Conservation (phyloP, 2,329 filamentous ascomycete species). For the Aureobasidium sp. region DNA sequence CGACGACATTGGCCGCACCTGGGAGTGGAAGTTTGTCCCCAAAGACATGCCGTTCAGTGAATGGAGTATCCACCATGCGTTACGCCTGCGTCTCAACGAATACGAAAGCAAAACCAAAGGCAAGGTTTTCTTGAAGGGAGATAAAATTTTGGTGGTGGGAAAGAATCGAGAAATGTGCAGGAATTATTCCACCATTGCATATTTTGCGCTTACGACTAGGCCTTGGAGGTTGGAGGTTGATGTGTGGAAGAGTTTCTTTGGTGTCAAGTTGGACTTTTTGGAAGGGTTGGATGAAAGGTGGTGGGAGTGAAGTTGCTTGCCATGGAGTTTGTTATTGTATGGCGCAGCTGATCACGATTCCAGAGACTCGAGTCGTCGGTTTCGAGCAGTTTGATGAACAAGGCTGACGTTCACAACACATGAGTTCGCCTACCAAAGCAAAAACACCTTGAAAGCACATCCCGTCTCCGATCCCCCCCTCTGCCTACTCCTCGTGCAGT, state of each 20-base stretch:
- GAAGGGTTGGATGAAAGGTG: constrained; percentile 46
- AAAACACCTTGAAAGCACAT: no score
- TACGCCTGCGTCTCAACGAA: constrained; percentile 36
- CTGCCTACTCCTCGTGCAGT: no score
- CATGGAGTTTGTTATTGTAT: no score
- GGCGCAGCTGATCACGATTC: no score
- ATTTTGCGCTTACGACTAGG: constrained; percentile 53
- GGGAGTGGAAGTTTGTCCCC: constrained; percentile 55
- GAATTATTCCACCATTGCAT: constrained; percentile 43
- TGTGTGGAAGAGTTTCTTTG: constrained; percentile 58
- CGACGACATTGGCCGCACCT: constrained; percentile 48
- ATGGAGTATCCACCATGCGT: constrained; percentile 48
- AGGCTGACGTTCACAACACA: no score
- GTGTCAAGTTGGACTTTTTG: constrained; percentile 52
- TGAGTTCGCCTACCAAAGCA: no score
- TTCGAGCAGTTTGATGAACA: no score
- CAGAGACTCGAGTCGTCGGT: no score
- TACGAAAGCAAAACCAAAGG: constrained; percentile 37
- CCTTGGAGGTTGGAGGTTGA: constrained; percentile 59
- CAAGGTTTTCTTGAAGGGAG: constrained; percentile 46
- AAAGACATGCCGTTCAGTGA: constrained; percentile 53
- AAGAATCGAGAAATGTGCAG: constrained; percentile 45
- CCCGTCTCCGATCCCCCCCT: no score
- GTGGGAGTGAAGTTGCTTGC: constrained; percentile 30
- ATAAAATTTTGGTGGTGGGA: constrained; percentile 55